Percentiles rank a stretch among this genome's conserved stretches.
Conservation (phyloP, 2,329 filamentous ascomycete species). For the Colletotrichum abscissum region DNA sequence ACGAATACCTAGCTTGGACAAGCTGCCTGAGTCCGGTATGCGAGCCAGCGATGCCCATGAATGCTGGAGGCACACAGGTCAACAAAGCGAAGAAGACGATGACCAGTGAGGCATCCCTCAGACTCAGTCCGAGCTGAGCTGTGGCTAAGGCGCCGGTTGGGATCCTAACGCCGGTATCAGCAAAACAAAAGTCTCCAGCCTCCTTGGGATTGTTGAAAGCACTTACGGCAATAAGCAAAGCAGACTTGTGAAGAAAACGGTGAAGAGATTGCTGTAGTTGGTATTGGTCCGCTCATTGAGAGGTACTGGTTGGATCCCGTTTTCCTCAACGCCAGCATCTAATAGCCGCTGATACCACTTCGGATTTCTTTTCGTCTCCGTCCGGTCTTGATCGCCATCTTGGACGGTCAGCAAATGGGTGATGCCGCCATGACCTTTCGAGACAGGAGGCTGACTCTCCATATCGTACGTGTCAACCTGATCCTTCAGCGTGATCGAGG, state of each 20-base stretch:
- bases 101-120: constrained; percentile 66
- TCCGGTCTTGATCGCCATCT: constrained; percentile 47
- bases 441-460: constrained; percentile 25
- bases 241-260: constrained; percentile 69
- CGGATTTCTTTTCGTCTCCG: constrained; percentile 42
- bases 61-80: constrained; percentile 65
- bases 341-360: constrained; percentile 56
- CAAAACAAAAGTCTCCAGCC: background rate
- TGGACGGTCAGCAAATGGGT: constrained; percentile 39
- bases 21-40: constrained; percentile 69
- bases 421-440: constrained; percentile 35
- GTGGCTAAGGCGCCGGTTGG: constrained; percentile 71
- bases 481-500: constrained; percentile 23
- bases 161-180: constrained; percentile 49
- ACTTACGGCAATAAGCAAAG: constrained; percentile 68
- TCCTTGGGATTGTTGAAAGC: background rate
- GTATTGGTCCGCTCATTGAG: constrained; percentile 64
- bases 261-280: constrained; percentile 67
- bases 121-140: constrained; percentile 60
- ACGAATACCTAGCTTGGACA: constrained; percentile 70
- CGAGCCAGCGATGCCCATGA: constrained; percentile 65
- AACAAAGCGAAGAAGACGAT: constrained; percentile 70
- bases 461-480: constrained; percentile 15
- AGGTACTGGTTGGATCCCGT: constrained; percentile 68
- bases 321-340: constrained; percentile 61